phyloP scores from a whole-genome alignment of 169 alveolate genomes.

The Fabrea salina region DNA sequence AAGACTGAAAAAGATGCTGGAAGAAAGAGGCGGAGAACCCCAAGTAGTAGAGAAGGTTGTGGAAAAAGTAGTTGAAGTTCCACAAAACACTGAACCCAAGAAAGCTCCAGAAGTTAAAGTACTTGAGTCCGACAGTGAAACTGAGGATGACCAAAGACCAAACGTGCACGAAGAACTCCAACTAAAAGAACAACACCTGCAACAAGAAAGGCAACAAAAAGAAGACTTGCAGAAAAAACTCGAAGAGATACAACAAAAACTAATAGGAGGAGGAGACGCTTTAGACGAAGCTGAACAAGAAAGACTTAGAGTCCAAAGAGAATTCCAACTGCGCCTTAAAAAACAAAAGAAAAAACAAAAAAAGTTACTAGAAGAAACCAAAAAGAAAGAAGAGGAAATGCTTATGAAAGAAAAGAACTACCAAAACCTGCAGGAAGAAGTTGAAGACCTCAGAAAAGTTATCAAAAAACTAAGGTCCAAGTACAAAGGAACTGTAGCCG shows the following conservation, averaged over 20 bases:
- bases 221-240: neutral
- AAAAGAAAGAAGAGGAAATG: slow-evolving; percentile 51
- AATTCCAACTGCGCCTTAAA: neutral
- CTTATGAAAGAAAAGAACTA: slow-evolving; percentile 47
- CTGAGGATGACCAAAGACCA: neutral
- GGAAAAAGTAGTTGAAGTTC: neutral
- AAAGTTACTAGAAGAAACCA: slow-evolving; percentile 2
- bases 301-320: neutral
- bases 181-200: slow-evolving; percentile 44
- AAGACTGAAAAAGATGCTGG: slow-evolving; percentile 45
- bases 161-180: neutral
- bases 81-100: neutral
- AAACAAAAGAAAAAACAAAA: slow-evolving; percentile 11
- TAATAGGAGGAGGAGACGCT: slow-evolving; percentile 23
- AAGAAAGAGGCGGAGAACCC: slow-evolving; percentile 30
- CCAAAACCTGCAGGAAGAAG: slow-evolving; percentile 61
- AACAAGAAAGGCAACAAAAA: slow-evolving; percentile 53
- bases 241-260: slow-evolving; percentile 1
- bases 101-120: neutral
- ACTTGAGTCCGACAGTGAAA: neutral
- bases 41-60: neutral
- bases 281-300: neutral
- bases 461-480: slow-evolving; percentile 57
- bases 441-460: slow-evolving; percentile 56
- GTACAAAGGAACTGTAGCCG: slow-evolving; percentile 59